These are phyloP conservation scores for Fusarium anguioides DNA, from an alignment of 2,329 filamentous ascomycete species.

Conservation along the genomic window DNA sequence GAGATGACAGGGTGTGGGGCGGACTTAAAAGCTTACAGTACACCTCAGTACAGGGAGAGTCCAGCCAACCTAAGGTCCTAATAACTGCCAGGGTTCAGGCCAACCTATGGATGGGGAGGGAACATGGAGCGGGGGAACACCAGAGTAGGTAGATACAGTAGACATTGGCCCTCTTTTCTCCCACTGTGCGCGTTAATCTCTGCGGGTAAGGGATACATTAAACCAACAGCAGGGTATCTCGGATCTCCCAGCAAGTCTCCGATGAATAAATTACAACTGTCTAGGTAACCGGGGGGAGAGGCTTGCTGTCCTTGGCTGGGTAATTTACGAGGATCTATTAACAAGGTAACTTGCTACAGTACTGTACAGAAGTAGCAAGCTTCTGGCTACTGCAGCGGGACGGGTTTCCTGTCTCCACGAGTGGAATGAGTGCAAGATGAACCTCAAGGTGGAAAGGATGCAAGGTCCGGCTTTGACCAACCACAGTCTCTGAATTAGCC, in stretches of 20 bases:
- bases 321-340: constrained; percentile 20
- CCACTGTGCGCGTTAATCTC: constrained; percentile 12
- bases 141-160: not conserved
- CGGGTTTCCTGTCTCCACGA: constrained; percentile 29
- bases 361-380: constrained; percentile 12
- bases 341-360: constrained; percentile 13
- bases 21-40: constrained; percentile 25
- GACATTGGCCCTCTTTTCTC: constrained; percentile 19
- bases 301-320: constrained; percentile 15
- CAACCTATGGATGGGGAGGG: constrained; percentile 35
- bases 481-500: constrained; percentile 34
- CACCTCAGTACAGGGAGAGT: not conserved
- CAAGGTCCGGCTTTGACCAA: constrained; percentile 38
- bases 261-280: not conserved
- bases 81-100: constrained; percentile 26
- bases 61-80: constrained; percentile 23
- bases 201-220: constrained; percentile 22
- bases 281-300: constrained; percentile 6
- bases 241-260: not conserved
- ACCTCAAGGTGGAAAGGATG: constrained; percentile 35
- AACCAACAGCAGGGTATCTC: constrained; percentile 14
- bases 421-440: constrained; percentile 42
- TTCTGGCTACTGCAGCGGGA: constrained; percentile 33
- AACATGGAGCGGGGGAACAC: constrained; percentile 37
- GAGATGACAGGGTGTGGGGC: constrained; percentile 40